Conservation (phyloP, 805 yeast species). For the Starmerella stellata region DNA sequence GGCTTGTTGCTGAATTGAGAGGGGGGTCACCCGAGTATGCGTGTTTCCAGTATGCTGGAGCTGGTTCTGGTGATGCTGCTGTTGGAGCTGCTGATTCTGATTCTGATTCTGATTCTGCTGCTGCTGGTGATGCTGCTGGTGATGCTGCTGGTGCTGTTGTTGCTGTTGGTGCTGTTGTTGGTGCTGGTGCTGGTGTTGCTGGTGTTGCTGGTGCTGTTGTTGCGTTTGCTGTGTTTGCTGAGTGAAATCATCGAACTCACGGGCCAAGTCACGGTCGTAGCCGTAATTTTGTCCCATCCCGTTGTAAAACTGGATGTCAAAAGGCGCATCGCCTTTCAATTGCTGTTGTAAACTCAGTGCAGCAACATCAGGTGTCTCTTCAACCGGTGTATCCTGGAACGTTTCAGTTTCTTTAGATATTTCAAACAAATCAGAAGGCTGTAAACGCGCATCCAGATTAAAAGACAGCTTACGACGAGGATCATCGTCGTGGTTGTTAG, state of each 20-base stretch:
- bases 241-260: background rate
- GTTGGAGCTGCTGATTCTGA: conserved; percentile 6
- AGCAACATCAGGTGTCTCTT: background rate
- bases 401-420: background rate
- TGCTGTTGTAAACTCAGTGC: background rate
- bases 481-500: background rate
- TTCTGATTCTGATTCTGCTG: conserved; percentile 6
- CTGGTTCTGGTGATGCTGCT: background rate
- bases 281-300: background rate
- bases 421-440: background rate
- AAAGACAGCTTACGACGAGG: background rate
- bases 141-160: background rate
- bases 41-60: no score
- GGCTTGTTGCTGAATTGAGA: background rate
- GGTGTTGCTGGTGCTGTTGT: background rate
- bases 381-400: background rate
- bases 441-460: background rate
- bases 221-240: no score
- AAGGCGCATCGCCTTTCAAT: background rate
- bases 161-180: background rate
- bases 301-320: background rate
- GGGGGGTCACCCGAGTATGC: background rate
- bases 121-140: background rate
- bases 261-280: background rate
- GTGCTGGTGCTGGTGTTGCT: background rate